phyloP scores from a whole-genome alignment of 768 basidiomycete genomes.

The Kwoniella botswanensis region DNA sequence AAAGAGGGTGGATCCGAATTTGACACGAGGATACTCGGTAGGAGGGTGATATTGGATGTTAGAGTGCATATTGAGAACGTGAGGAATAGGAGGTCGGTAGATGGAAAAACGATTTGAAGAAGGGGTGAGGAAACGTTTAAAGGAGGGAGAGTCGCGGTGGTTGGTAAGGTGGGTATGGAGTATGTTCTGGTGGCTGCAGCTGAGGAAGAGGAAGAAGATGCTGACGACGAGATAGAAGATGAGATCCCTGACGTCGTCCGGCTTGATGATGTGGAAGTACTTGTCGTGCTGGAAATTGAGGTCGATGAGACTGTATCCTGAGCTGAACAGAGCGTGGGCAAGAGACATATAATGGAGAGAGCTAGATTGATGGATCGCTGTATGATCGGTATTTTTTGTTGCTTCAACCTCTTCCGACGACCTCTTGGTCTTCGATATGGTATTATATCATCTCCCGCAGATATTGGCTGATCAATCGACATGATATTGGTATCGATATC shows the following conservation, averaged over 20 bases:
- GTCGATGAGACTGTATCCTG: slow-evolving; percentile 14
- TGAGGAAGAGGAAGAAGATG: slow-evolving; percentile 11
- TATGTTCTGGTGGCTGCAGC: slow-evolving; percentile 21
- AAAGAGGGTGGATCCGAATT: slow-evolving; percentile 23
- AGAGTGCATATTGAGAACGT: slow-evolving; percentile 53
- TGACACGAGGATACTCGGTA: slow-evolving; percentile 40
- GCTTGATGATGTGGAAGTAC: slow-evolving; percentile 8
- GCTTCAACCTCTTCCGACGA: slow-evolving; percentile 3
- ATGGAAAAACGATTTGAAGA: slow-evolving; percentile 34
- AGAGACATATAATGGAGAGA: not conserved
- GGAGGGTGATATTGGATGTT: slow-evolving; percentile 35
- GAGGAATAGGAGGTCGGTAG: slow-evolving; percentile 32
- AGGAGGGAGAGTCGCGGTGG: slow-evolving; percentile 31
- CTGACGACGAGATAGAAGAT: slow-evolving; percentile 5
- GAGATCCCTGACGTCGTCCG: not conserved
- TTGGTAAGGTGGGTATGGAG: slow-evolving; percentile 26
- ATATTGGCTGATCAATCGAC: slow-evolving; percentile 8
- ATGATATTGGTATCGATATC: not conserved
- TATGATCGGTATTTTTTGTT: not conserved
- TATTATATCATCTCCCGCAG: not conserved
- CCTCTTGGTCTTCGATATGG: slow-evolving; percentile 3
- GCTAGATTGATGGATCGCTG: not conserved
- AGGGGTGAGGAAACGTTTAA: slow-evolving; percentile 32
- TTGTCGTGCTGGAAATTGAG: slow-evolving; percentile 7
- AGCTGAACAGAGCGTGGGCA: not conserved